Evolutionary conservation across 1,139 yeast genomes (phyloP), one percentile per base, ranked within the genome.

Genomic region (Geotrichum reessii): DNA sequence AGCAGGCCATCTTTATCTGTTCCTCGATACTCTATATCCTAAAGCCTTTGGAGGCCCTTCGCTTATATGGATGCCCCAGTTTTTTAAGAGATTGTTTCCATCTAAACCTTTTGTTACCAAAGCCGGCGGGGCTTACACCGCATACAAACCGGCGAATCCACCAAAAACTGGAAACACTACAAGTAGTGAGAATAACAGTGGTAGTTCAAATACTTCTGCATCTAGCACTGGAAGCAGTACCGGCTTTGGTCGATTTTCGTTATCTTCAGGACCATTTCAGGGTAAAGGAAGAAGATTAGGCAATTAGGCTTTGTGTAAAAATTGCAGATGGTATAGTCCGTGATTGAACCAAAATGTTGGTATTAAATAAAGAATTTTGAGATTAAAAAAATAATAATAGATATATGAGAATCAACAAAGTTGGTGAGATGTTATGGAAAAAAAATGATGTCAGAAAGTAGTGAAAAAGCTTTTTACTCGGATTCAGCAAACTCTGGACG

Each of bases 401-500:
- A 24, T 27, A 19, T 28, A 50, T 19, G 28, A 53, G n/a, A 46
- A 33, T 24, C 42, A 42, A 42, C 31, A 37, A 33, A 52, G 46
- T 9, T 17, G 52, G n/a, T 48, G 33, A 25, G 55, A 19, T 19
- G 31, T 22, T 47, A 27, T 28, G 46, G 21, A 14, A 52, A 17
- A 47, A 14, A 52, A 17, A 47, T 31, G 19, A 50, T 33, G 27
- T 17, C 21, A 14, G 51, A 31, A 14, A 3, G 5, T 24, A n/a
- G 22, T 22, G 5, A 17, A 21, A 14, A 8, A 12, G 14, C 28
- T 25, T 24, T 25, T 24, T 25, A 48, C 22, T 24, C 33, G 22
- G 51, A 68, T 57, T 74, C 78, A 6, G 78, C 77, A 61, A 66
- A 76, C 66, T 85, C 90, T 6, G 87, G 89, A 70, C 91, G 80